phyloP scores from a whole-genome alignment of 306 rosid genomes.

The Cucumis cinereus region DNA sequence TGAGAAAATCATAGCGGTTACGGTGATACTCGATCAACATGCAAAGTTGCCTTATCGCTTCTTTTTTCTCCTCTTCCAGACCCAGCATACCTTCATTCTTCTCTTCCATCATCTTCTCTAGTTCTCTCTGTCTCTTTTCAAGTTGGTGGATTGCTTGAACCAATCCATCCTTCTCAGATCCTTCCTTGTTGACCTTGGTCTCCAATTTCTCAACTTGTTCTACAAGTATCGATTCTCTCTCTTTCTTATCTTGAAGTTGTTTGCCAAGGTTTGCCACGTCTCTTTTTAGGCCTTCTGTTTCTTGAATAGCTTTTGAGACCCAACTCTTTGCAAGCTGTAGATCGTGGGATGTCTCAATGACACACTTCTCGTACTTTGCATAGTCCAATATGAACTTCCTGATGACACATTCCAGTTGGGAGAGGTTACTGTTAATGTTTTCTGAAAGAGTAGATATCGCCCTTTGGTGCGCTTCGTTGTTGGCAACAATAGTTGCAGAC shows the following conservation, averaged over 20 bases:
- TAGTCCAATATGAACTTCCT: constrained; percentile 27
- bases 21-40: constrained; percentile 88
- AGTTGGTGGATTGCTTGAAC: constrained; percentile 35
- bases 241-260: constrained; percentile 33
- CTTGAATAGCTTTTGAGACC: constrained; percentile 29
- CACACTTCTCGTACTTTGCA: constrained; percentile 18
- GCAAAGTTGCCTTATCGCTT: constrained; percentile 90
- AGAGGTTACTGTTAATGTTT: constrained; percentile 20
- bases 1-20: constrained; percentile 54
- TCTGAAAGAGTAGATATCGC: constrained; percentile 26
- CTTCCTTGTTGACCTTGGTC: constrained; percentile 41
- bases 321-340: constrained; percentile 41
- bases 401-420: constrained; percentile 35
- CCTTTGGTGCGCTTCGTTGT: constrained; percentile 40
- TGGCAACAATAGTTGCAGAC: constrained; percentile 36
- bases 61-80: constrained; percentile 87
- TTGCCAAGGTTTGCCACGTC: constrained; percentile 24
- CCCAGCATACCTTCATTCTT: constrained; percentile 46
- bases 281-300: constrained; percentile 30
- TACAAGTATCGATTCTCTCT: constrained; percentile 22
- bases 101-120: constrained; percentile 57
- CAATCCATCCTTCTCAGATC: constrained; percentile 47
- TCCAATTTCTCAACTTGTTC: constrained; percentile 38
- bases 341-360: constrained; percentile 36
- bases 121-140: constrained; percentile 45